Evolutionary conservation across 2,329 filamentous ascomycete genomes (phyloP), one percentile per base, ranked within the genome.

Genomic region (Ceratocystis albifundus): DNA sequence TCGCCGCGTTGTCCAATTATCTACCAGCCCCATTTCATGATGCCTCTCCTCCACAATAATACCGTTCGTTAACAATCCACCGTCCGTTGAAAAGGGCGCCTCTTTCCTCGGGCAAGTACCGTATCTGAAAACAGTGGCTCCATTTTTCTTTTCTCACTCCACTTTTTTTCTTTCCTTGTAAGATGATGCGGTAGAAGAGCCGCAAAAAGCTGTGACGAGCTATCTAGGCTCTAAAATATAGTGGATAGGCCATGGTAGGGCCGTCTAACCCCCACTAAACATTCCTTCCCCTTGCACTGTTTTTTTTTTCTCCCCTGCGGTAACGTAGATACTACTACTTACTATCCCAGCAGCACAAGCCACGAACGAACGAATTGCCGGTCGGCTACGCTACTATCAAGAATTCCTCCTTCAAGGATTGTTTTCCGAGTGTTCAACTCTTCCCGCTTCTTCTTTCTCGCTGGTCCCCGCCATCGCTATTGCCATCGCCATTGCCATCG

Each of bases 21-120:
- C 36, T 10, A 41, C 6, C 6, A 12, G 15, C 46, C 46, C 4
- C 4, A 20, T 15, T 32, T 61, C 30, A n/a, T 61, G 57, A 28
- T n/a, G n/a, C 32, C 36, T n/a, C 55, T 7, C 20, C 48, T 7
- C 41, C n/a, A 36, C 32, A 36, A 36, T 10, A 10, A 10, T 45
- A 32, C 59, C 25, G 12, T 10, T 12, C 25, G 12, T 10, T 12
- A 8, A 36, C 8, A 36, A 36, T 55, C 55, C 55, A 30, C 5
- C 32, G 5, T 30, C 6, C 5, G 7, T 7, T 32, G 2, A 2
- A 32, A 32, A 32, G 30, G 4, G 30, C 30, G 30, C 15, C 36
- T 62, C 57, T 62, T 66, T 66, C 64, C 64, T 65, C 64, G 64
- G 64, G 64, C 32, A 65, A 65, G 64, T 57, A 50, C 36, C 36